phyloP scores from a whole-genome alignment of 2,329 filamentous ascomycete genomes.

The Immersiporthe knoxdaviesiana region DNA sequence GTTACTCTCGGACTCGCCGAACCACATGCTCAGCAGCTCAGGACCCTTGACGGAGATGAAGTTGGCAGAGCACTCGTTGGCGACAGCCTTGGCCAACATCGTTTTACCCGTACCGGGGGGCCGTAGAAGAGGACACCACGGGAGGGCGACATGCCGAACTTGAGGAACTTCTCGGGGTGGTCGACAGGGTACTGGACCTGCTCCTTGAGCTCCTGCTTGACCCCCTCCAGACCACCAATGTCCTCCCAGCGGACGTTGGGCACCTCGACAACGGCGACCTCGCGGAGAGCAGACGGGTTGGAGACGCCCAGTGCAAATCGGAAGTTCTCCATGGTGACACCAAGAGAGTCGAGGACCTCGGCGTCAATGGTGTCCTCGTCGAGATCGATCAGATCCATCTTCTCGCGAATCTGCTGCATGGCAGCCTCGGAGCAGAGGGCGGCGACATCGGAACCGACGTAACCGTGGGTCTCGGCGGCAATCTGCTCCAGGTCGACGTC shows the following conservation, averaged over 20 bases:
- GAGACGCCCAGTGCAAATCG: conserved; percentile 96
- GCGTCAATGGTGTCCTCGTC: conserved; percentile 99
- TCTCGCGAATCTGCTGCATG: conserved; percentile 99
- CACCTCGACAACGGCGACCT: conserved; percentile 98
- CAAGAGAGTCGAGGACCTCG: conserved; percentile 95
- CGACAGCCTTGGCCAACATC: conserved; percentile 97
- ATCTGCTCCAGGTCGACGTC: conserved; percentile 97
- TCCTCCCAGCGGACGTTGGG: conserved; percentile 99
- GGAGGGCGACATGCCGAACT: conserved; percentile 97
- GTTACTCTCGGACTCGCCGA: conserved; percentile 99
- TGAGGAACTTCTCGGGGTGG: conserved; percentile 99
- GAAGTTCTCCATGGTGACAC: conserved; percentile 99
- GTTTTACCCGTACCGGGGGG: conserved; percentile 99
- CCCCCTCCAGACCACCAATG: conserved; percentile 95
- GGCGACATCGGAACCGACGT: conserved; percentile 97
- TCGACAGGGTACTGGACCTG: conserved; percentile 99
- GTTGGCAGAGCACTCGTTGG: conserved; percentile 98
- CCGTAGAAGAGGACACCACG: conserved; percentile 99
- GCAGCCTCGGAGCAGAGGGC: conserved; percentile 98
- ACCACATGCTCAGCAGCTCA: conserved; percentile 99
- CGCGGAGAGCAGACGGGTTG: conserved; percentile 97
- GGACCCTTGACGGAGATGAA: conserved; percentile 99
- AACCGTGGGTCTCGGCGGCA: conserved; percentile 96
- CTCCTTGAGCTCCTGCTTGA: conserved; percentile 99
- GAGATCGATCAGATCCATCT: conserved; percentile 99